Evolutionary conservation across 306 rosid species (phyloP).

Genomic region (Abrus precatorius): DNA sequence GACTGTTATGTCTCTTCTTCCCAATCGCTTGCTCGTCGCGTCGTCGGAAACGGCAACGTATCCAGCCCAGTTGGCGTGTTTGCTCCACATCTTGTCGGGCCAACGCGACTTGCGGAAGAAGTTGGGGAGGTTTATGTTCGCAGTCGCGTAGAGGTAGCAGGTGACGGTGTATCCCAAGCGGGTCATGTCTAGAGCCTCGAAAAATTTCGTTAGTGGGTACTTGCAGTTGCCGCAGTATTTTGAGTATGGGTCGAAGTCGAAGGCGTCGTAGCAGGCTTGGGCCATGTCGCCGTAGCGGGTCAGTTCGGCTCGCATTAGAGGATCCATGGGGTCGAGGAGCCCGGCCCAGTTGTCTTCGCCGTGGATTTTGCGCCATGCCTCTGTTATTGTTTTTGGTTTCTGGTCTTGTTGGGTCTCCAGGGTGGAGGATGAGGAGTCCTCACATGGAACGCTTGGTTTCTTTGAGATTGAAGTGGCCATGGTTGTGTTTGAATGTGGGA

Average conservation of each 20-base stretch:
- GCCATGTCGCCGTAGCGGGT: conserved; percentile 87
- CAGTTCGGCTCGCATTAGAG: conserved; percentile 64
- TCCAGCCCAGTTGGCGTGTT: conserved; percentile 83
- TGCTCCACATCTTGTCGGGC: conserved; percentile 72
- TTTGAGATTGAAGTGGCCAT: neutral
- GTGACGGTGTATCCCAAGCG: conserved; percentile 58
- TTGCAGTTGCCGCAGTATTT: conserved; percentile 81
- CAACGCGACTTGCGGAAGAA: conserved; percentile 75
- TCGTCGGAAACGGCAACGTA: conserved; percentile 76
- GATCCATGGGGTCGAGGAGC: conserved; percentile 72
- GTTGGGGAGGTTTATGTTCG: conserved; percentile 60
- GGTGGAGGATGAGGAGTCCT: conserved; percentile 40
- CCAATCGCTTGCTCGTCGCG: conserved; percentile 51
- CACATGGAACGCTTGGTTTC: neutral
- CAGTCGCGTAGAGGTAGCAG: conserved; percentile 76
- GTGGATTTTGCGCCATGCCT: conserved; percentile 75
- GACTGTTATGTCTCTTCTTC: conserved; percentile 71
- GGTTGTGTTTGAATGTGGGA: too few relatives aligned
- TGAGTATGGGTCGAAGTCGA: conserved; percentile 82
- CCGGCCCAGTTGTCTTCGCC: conserved; percentile 78
- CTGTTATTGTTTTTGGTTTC: neutral
- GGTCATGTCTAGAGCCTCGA: conserved; percentile 43
- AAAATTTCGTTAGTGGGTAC: conserved; percentile 49
- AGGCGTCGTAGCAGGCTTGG: conserved; percentile 85
- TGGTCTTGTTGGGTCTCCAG: conserved; percentile 22